These are phyloP conservation scores for Xylariaceae sp. DNA, from an alignment of 2,329 filamentous ascomycete genomes.

Conservation along the genomic window DNA sequence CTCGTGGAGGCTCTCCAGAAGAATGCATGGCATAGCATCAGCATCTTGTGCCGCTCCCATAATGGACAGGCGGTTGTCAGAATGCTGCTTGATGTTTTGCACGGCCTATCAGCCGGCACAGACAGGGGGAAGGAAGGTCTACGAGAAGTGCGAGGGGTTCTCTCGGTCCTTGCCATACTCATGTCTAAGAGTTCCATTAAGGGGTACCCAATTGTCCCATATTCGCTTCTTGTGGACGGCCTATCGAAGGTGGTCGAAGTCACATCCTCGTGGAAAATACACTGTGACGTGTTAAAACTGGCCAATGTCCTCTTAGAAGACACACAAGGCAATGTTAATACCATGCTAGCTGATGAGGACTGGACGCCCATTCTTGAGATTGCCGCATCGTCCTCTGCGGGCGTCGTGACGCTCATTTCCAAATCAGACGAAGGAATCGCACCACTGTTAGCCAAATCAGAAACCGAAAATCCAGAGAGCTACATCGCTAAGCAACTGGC, in stretches of 20 bases:
- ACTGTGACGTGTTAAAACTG: slow-evolving; percentile 44
- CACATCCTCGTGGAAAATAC: slow-evolving; percentile 41
- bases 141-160: slow-evolving; percentile 57
- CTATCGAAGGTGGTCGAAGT: slow-evolving; percentile 46
- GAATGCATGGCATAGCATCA: slow-evolving; percentile 65
- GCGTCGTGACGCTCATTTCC: slow-evolving; percentile 19
- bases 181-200: slow-evolving; percentile 56
- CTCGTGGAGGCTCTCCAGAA: slow-evolving; percentile 58
- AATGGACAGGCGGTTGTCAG: slow-evolving; percentile 66
- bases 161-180: slow-evolving; percentile 60
- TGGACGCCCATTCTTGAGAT: slow-evolving; percentile 60
- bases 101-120: slow-evolving; percentile 41
- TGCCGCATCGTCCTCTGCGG: slow-evolving; percentile 49
- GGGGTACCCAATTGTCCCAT: slow-evolving; percentile 56
- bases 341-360: slow-evolving; percentile 59
- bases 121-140: slow-evolving; percentile 46
- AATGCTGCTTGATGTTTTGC: slow-evolving; percentile 59
- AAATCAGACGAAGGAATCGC: slow-evolving; percentile 17
- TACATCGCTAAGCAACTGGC: slow-evolving; percentile 39
- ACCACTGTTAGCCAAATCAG: slow-evolving; percentile 22
- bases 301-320: slow-evolving; percentile 54
- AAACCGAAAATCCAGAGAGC: slow-evolving; percentile 32
- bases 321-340: slow-evolving; percentile 47
- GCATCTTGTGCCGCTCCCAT: slow-evolving; percentile 69
- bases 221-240: slow-evolving; percentile 55